Conservation (phyloP, 2,329 filamentous ascomycete genomes). For the Arthrobotrys musiformis region DNA sequence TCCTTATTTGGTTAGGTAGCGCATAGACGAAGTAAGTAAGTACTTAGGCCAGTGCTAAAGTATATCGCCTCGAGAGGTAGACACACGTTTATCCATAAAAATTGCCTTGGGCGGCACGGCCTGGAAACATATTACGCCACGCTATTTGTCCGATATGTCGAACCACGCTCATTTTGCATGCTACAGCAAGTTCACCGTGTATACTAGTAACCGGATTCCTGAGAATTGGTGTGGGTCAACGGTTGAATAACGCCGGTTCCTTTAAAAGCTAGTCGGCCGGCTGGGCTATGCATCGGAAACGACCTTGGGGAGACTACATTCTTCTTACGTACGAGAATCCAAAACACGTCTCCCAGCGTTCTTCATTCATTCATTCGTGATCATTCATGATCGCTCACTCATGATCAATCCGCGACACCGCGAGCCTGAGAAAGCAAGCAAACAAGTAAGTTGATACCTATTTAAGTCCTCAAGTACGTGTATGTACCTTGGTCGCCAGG, state of each 20-base stretch:
- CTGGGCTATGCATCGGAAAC: conserved; percentile 15
- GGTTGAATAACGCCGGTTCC: conserved; percentile 2
- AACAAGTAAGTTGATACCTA: no score
- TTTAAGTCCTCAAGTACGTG: no score
- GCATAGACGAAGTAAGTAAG: no score
- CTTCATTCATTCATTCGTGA: neutral
- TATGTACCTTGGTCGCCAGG: no score
- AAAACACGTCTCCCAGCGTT: conserved; percentile 15
- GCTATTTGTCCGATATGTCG: conserved; percentile 42
- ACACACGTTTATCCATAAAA: no score
- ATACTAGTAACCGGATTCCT: no score
- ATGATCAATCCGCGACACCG: neutral
- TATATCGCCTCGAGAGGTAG: no score
- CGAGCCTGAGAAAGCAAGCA: no score
- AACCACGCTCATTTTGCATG: neutral
- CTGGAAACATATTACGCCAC: conserved; percentile 12
- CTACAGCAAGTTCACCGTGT: no score
- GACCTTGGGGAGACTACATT: neutral
- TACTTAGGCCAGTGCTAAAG: no score
- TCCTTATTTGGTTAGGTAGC: no score
- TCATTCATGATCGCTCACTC: neutral
- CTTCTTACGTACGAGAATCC: conserved; percentile 48
- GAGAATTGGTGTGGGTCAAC: conserved; percentile 10
- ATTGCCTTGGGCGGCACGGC: conserved; percentile 17
- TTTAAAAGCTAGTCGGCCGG: conserved; percentile 35